These are phyloP conservation scores for Xylariaceae sp. DNA, from an alignment of 2,329 filamentous ascomycete species.

Conservation along the genomic window DNA sequence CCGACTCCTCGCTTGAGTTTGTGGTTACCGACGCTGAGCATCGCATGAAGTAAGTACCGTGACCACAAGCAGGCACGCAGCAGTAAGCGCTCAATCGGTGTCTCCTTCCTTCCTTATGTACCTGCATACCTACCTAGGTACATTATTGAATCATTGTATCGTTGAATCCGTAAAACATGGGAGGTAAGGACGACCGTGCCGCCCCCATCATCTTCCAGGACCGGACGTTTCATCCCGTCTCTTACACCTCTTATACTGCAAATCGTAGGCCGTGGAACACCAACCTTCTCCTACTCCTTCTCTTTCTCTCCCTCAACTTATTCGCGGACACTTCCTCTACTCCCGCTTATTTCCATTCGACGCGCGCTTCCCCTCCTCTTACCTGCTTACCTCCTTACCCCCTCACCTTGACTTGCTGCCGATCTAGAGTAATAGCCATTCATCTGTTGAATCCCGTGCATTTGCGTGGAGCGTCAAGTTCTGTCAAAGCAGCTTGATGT, in stretches of 20 bases:
- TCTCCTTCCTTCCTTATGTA: too few species aligned
- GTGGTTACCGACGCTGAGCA: background rate
- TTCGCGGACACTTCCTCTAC: background rate
- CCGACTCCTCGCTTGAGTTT: background rate
- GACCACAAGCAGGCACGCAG: background rate
- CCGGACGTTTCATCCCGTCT: background rate
- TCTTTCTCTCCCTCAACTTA: background rate
- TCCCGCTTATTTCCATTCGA: too few species aligned
- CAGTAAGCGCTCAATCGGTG: too few species aligned
- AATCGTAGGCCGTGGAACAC: conserved; percentile 11
- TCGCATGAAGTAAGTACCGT: background rate
- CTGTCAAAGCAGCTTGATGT: background rate
- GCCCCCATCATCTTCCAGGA: background rate
- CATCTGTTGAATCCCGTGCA: background rate
- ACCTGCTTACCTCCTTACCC: background rate
- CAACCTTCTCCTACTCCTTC: background rate
- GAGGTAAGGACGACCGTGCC: background rate
- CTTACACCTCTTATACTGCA: conserved; percentile 6
- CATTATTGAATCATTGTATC: too few species aligned
- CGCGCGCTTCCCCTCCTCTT: background rate
- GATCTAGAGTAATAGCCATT: background rate
- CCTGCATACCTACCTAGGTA: too few species aligned
- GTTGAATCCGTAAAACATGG: too few species aligned
- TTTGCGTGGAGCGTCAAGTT: background rate
- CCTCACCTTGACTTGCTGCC: background rate